Conservation (phyloP, 441 rosid species). For the Euphorbia celastroides region DNA sequence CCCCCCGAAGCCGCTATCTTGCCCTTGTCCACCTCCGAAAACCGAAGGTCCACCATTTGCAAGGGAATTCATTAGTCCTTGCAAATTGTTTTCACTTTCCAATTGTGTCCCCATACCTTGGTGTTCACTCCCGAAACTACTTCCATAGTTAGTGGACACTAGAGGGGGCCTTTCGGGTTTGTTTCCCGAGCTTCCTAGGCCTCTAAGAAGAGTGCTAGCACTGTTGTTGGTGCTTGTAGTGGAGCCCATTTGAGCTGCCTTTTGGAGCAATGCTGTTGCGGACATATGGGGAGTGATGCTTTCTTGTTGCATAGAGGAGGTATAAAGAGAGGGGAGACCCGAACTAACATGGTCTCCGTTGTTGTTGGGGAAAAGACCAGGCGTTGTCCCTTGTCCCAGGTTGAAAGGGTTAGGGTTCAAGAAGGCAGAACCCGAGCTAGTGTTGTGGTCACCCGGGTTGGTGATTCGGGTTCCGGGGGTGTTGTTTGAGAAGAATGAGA, state of each 20-base stretch:
- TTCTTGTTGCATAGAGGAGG: constrained; percentile 29
- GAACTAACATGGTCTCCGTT: constrained; percentile 30
- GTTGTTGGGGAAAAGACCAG: constrained; percentile 24
- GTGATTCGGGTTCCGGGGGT: constrained; percentile 20
- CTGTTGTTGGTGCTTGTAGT: constrained; percentile 31
- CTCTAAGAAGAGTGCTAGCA: constrained; percentile 26
- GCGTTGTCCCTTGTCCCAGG: constrained; percentile 21
- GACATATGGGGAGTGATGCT: constrained; percentile 46
- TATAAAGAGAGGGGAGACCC: constrained; percentile 25
- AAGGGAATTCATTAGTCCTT: constrained; percentile 44
- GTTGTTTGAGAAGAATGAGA: constrained; percentile 36
- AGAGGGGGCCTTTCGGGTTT: constrained; percentile 23
- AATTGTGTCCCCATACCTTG: constrained; percentile 19
- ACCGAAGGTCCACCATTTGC: constrained; percentile 40
- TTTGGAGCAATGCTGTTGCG: constrained; percentile 74
- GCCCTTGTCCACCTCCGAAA: constrained; percentile 32
- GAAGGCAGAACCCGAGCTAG: constrained; percentile 24
- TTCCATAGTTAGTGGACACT: constrained; percentile 23
- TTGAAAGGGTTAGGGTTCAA: constrained; percentile 30
- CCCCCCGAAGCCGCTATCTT: constrained; percentile 32
- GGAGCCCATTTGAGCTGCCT: constrained; percentile 76
- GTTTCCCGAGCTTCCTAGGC: constrained; percentile 25
- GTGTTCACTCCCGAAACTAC: constrained; percentile 18
- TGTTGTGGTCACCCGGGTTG: constrained; percentile 23
- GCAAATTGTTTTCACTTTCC: constrained; percentile 35